Conservation (phyloP, 305 asterid genomes). For the Salvia sclarea region DNA sequence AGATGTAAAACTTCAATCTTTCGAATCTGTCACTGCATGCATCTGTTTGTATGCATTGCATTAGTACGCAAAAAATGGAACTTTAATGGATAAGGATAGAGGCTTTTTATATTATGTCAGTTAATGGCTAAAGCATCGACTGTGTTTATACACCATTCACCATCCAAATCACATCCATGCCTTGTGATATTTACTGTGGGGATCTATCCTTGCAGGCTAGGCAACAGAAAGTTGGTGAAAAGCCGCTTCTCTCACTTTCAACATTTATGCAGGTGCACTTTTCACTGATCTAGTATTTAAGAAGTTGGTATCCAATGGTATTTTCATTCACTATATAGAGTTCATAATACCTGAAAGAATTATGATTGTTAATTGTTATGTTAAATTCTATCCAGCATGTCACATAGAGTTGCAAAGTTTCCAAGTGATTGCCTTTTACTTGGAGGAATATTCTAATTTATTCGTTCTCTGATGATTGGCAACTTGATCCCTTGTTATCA, state of each 20-base stretch:
- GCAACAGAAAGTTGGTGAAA: conserved; percentile 89
- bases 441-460: neutral
- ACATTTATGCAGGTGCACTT: conserved; percentile 73
- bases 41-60: neutral
- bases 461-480: neutral
- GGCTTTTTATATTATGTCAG: conserved; percentile 25
- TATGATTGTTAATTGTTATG: neutral
- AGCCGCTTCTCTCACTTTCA: conserved; percentile 79
- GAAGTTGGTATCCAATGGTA: conserved; percentile 21
- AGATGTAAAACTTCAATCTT: neutral
- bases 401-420: neutral
- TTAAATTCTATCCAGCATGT: conserved; percentile 10
- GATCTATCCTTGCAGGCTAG: conserved; percentile 58
- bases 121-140: conserved; percentile 8
- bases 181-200: conserved; percentile 24
- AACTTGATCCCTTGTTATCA: neutral
- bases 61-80: neutral
- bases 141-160: neutral
- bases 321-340: conserved; percentile 19
- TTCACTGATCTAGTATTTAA: conserved; percentile 23
- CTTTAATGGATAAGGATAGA: conserved; percentile 19
- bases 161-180: conserved; percentile 23
- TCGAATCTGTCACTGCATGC: neutral
- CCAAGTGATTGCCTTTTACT: conserved; percentile 5
- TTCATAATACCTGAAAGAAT: conserved; percentile 18